Base-by-base conservation (phyloP, 148 eudicot species). In the Fagopyrum homotropicum region DNA sequence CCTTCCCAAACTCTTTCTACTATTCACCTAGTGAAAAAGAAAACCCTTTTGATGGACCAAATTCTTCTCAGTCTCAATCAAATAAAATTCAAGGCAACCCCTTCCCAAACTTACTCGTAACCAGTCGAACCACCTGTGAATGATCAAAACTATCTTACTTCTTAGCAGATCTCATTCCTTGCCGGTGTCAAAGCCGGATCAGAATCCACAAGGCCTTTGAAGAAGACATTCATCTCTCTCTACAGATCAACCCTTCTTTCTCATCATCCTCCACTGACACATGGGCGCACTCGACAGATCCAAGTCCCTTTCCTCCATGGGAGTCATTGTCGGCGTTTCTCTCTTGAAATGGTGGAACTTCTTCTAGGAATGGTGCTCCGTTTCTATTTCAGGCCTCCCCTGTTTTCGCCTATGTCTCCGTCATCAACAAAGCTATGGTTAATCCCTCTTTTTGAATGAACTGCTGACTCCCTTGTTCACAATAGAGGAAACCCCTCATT, bases 281-380 rank as follows among this genome's bases (percentile, higher is more conserved):
- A 0, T 80, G 87, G 89, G n/a, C n/a, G 85, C 82, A 0, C 54
- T 89, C 1, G 85, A 80, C 47, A 57, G 92, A 11, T 84, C 91
- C 75, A 89, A 85, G 45, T 91, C 92, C 1, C 75, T 86, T 0
- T 89, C 93, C 55, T 79, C 88, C 19, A 81, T 85, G 81, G 90
- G 88, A 0, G 79, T 78, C 12, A 73, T 48, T 19, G 92, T 91
- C 0, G 87, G 88, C 0, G 75, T 30, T 54, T 88, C 90, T 4
- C 68, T 93, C 16, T 75, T 77, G 75, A 81, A 74, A 70, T 94
- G 97, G 98, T 94, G 98, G 98, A 86, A 82, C 0, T 79, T 85
- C 86, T 87, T 87, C 0, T 83, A 82, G 87, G 85, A 72, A 4
- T 93, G 97, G 98, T n/a, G n/a, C n/a, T n/a, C n/a, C n/a, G n/a